A percentile compares a stretch with the other conserved stretches of the same genome.
Evolutionary conservation across 2,329 filamentous ascomycete species (phyloP).

Genomic region (Hymenoscyphus linearis): DNA sequence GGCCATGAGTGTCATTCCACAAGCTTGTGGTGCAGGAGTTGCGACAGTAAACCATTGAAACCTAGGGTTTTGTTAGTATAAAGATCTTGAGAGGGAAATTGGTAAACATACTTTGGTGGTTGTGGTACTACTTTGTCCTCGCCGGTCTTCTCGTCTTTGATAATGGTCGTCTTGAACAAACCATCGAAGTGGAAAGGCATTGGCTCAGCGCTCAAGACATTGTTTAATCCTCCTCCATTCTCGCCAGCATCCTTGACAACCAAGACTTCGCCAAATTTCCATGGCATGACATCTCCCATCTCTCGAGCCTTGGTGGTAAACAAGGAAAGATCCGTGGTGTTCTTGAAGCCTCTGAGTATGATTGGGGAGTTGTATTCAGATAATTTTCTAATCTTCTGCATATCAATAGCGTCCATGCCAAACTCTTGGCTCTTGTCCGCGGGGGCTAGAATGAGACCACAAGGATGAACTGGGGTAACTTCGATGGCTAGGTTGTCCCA

Average conservation of each 20-base stretch:
- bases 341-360: slow-evolving; percentile 46
- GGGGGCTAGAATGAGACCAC: slow-evolving; percentile 39
- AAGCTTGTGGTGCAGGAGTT: background rate
- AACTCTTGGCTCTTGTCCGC: background rate
- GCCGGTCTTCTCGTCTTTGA: background rate
- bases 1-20: slow-evolving; percentile 1
- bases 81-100: background rate
- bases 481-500: slow-evolving; percentile 38
- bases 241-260: slow-evolving; percentile 46
- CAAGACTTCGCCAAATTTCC: slow-evolving; percentile 48
- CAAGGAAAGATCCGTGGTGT: slow-evolving; percentile 39
- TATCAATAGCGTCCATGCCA: slow-evolving; percentile 11
- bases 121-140: background rate
- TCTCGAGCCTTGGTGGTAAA: slow-evolving; percentile 43
- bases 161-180: slow-evolving; percentile 41
- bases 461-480: slow-evolving; percentile 44
- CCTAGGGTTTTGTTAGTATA: background rate
- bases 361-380: slow-evolving; percentile 48
- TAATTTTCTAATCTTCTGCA: slow-evolving; percentile 40
- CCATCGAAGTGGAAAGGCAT: slow-evolving; percentile 57
- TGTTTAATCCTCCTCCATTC: slow-evolving; percentile 42
- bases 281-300: slow-evolving; percentile 43
- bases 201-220: slow-evolving; percentile 47
- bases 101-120: background rate
- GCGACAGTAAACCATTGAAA: slow-evolving; percentile 3